Conservation (phyloP, 73 alveolate species). For the Paramecium biaurelia region DNA sequence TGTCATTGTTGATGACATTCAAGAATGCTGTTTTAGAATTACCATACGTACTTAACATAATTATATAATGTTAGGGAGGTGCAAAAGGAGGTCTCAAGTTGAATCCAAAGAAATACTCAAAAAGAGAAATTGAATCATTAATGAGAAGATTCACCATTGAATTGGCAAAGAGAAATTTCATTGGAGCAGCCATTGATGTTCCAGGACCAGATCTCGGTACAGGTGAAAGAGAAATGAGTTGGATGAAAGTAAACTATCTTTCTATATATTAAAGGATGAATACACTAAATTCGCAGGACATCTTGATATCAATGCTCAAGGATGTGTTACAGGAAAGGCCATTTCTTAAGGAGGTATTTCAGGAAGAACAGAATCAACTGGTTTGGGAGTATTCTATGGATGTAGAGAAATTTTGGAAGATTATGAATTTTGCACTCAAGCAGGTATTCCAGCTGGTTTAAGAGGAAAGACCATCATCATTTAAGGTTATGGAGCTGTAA, state of each 20-base stretch:
- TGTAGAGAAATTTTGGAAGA: slow-evolving; percentile 67
- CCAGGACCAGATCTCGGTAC: slow-evolving; percentile 95
- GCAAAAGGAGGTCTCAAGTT: slow-evolving; percentile 87
- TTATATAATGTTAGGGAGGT: slow-evolving; percentile 70
- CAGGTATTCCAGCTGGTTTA: slow-evolving; percentile 65
- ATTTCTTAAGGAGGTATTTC: slow-evolving; percentile 82
- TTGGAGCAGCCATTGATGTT: slow-evolving; percentile 85
- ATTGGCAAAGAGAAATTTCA: slow-evolving; percentile 82
- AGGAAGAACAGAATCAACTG: slow-evolving; percentile 92
- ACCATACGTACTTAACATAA: slow-evolving; percentile 63
- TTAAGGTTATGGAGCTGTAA: slow-evolving; percentile 93
- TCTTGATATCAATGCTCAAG: slow-evolving; percentile 81
- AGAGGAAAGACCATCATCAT: slow-evolving; percentile 75
- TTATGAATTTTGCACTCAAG: slow-evolving; percentile 43
- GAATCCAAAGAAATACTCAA: slow-evolving; percentile 75
- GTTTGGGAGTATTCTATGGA: slow-evolving; percentile 74
- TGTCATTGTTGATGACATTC: slow-evolving; percentile 83
- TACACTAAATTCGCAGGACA: slow-evolving; percentile 66
- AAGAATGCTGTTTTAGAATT: slow-evolving; percentile 78
- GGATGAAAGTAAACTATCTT: slow-evolving; percentile 81
- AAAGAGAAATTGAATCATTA: slow-evolving; percentile 79
- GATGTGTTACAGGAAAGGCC: slow-evolving; percentile 87
- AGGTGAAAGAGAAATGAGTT: slow-evolving; percentile 82
- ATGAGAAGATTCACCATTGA: slow-evolving; percentile 88
- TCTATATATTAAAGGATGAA: neutral